phyloP scores from a whole-genome alignment of 2,329 filamentous ascomycete genomes.

The Raffaelea arxii region DNA sequence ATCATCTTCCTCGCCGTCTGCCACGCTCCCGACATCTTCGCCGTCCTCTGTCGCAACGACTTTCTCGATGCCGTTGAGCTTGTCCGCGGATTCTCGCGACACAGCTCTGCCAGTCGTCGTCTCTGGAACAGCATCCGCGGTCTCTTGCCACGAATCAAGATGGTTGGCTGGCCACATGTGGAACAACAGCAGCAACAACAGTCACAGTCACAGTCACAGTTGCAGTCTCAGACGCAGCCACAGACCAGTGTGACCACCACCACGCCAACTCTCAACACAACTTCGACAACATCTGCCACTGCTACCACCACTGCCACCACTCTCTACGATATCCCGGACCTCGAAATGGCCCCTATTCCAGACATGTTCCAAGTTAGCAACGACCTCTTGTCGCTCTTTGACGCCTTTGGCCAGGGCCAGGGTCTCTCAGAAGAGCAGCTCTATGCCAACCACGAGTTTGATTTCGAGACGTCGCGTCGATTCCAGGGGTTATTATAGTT shows the following conservation, averaged over 20 bases:
- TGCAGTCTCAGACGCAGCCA: too few relatives aligned
- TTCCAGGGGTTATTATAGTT: neutral
- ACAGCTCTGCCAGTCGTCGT: slow-evolving; percentile 22
- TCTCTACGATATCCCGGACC: neutral
- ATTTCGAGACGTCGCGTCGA: neutral
- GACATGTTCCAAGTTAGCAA: slow-evolving; percentile 16
- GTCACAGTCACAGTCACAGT: too few relatives aligned
- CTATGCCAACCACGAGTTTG: neutral
- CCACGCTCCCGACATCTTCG: slow-evolving; percentile 31
- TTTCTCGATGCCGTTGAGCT: slow-evolving; percentile 23
- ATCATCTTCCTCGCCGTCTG: slow-evolving; percentile 33
- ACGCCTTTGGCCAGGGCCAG: slow-evolving; percentile 19
- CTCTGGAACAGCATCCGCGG: slow-evolving; percentile 25
- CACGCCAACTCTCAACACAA: too few relatives aligned
- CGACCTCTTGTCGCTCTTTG: slow-evolving; percentile 26
- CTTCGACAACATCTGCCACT: too few relatives aligned
- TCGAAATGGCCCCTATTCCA: neutral
- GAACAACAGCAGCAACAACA: too few relatives aligned
- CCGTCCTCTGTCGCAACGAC: slow-evolving; percentile 22
- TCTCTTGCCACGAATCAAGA: neutral
- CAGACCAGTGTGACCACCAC: too few relatives aligned
- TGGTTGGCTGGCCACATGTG: too few relatives aligned
- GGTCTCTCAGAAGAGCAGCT: neutral
- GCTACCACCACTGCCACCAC: too few relatives aligned
- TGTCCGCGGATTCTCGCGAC: slow-evolving; percentile 21